Evolutionary conservation across 352 stramenopile species (phyloP).

Genomic region (Globisporangium nagaii): DNA sequence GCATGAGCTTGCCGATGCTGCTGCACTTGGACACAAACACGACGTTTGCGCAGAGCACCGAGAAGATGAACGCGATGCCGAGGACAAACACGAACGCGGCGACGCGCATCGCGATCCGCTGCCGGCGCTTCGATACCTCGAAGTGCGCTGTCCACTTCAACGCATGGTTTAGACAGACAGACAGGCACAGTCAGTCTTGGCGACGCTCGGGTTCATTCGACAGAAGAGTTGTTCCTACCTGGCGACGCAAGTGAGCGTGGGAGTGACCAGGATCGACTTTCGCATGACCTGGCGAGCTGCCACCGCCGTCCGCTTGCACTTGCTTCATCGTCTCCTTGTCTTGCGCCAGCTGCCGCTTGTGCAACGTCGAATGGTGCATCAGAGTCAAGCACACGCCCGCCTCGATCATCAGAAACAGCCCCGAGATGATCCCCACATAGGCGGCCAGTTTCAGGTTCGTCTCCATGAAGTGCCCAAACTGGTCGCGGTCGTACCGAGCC

Average conservation of each 20-base stretch:
- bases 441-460: slow-evolving; percentile 51
- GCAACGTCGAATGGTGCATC: slow-evolving; percentile 38
- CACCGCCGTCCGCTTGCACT: slow-evolving; percentile 4
- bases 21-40: slow-evolving; percentile 67
- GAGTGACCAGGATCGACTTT: slow-evolving; percentile 1
- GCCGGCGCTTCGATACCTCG: slow-evolving; percentile 49
- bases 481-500: slow-evolving; percentile 56
- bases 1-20: slow-evolving; percentile 47
- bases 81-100: slow-evolving; percentile 37
- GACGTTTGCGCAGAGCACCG: slow-evolving; percentile 51
- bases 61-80: slow-evolving; percentile 47
- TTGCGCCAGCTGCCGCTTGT: slow-evolving; percentile 53
- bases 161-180: background rate
- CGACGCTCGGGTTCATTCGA: too few species aligned
- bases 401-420: slow-evolving; percentile 50
- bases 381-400: slow-evolving; percentile 45
- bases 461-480: slow-evolving; percentile 48
- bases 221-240: too few species aligned
- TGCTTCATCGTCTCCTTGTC: slow-evolving; percentile 46
- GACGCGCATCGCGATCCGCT: slow-evolving; percentile 61
- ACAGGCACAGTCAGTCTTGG: slow-evolving; percentile 1
- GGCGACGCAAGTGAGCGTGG: slow-evolving; percentile 7
- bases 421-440: slow-evolving; percentile 53
- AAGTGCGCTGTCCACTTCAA: slow-evolving; percentile 59
- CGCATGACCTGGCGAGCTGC: background rate